Conservation (phyloP, 2,329 filamentous ascomycete species). For the Monilinia fructicola region DNA sequence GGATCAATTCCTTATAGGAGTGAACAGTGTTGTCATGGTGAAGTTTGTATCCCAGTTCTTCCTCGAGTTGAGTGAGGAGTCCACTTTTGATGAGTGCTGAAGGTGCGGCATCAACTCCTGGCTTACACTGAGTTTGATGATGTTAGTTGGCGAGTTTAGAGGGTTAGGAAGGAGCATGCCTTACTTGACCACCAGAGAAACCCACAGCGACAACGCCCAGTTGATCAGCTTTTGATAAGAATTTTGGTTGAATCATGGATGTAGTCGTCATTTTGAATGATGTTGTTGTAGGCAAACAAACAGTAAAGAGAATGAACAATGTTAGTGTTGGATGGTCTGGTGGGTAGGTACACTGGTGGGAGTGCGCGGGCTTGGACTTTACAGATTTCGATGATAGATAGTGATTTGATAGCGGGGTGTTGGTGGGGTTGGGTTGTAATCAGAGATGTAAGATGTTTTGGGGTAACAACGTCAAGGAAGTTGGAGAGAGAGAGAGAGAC, state of each 20-base stretch:
- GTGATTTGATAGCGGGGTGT: conserved; percentile 15
- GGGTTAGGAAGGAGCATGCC: conserved; percentile 30
- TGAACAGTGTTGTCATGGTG: conserved; percentile 82
- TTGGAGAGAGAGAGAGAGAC: no score
- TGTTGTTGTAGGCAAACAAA: background rate
- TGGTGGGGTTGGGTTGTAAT: conserved; percentile 15
- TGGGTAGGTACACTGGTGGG: background rate
- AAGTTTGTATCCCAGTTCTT: conserved; percentile 86
- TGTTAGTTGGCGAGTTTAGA: conserved; percentile 25
- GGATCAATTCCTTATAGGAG: conserved; percentile 74
- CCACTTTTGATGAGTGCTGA: conserved; percentile 85
- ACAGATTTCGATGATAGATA: background rate
- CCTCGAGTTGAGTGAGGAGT: conserved; percentile 76
- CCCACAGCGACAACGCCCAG: conserved; percentile 92
- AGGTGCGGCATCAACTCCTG: conserved; percentile 87
- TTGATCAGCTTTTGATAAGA: conserved; percentile 75
- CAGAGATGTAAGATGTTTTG: background rate
- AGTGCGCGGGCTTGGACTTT: background rate
- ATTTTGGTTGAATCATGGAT: conserved; percentile 53
- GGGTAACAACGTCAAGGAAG: no score
- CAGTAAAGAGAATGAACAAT: conserved; percentile 1
- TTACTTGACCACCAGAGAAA: conserved; percentile 93
- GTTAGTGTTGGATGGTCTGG: background rate
- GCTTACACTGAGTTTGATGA: conserved; percentile 65
- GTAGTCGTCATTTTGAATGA: conserved; percentile 38